Conservation (phyloP, 2,329 filamentous ascomycete species). For the Escovopsis sp. region DNA sequence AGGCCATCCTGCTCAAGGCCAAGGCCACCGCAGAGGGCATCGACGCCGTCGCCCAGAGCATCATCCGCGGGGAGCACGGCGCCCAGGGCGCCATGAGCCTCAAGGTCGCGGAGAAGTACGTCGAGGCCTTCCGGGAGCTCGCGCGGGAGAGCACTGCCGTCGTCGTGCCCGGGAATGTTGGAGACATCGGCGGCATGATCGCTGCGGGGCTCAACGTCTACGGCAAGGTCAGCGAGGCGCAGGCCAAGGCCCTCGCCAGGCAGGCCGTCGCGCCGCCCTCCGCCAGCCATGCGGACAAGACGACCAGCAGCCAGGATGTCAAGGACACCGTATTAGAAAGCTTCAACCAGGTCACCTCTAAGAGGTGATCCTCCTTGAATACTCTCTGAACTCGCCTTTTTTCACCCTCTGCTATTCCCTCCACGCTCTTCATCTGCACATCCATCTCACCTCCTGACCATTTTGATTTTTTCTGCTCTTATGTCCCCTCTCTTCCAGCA, state of each 20-base stretch:
- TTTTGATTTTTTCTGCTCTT: too few relatives aligned
- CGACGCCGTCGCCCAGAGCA: constrained; percentile 65
- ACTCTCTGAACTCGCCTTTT: not conserved
- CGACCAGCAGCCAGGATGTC: constrained; percentile 11
- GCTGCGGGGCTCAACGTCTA: constrained; percentile 91
- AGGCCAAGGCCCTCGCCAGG: constrained; percentile 51
- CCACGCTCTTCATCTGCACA: too few relatives aligned
- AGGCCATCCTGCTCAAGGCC: constrained; percentile 80
- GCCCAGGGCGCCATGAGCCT: constrained; percentile 77
- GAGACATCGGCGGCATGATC: constrained; percentile 93
- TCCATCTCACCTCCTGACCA: too few relatives aligned
- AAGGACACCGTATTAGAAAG: constrained; percentile 26
- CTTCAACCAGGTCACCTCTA: constrained; percentile 21
- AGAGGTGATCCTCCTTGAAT: constrained; percentile 11
- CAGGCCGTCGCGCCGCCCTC: constrained; percentile 22
- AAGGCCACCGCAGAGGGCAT: constrained; percentile 77
- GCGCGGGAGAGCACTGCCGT: constrained; percentile 93
- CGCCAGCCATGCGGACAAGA: constrained; percentile 1
- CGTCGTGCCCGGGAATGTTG: constrained; percentile 91
- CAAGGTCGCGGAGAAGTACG: constrained; percentile 91
- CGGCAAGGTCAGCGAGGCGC: constrained; percentile 74
- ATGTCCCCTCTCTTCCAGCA: too few relatives aligned
- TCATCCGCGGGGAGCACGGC: constrained; percentile 54
- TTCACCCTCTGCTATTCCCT: too few relatives aligned
- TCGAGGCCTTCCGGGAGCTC: constrained; percentile 82